Base-by-base conservation (phyloP, 2,329 filamentous ascomycete species). In the Torrubiella hemipterigena region DNA sequence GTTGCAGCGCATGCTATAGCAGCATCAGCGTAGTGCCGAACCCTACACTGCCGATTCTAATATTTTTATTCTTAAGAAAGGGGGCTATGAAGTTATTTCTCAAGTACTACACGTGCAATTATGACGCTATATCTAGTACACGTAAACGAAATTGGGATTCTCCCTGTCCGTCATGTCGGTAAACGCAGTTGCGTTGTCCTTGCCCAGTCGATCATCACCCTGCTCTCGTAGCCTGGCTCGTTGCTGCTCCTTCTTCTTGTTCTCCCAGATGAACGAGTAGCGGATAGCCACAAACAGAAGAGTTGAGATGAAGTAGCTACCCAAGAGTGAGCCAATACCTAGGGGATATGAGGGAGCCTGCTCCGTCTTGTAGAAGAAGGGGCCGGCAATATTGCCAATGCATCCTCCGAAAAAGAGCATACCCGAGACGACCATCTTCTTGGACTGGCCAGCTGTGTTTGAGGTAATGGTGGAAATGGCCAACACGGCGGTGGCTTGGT, bases 361-460 rank as follows among this genome's bases (percentile, higher is more conserved):
- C n/a, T 58, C 44, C 0, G 61, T 51, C 30, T 65, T 65, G 49
- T 75, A 78, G 52, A 77, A 77, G 49, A 77, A 76, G 0, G 74
- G 74, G 0, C 72, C 67, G 4, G 61, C 64, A 25, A 77, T 73
- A 42, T 77, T 77, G 5, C 72, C 73, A 2, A 67, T 60, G 42
- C 70, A 75, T 34, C 69, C 69, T 1, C 69, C 70, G 8, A 77
- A 55, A 52, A 73, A 76, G 3, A 75, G 57, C 34, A 73, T 63
- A 2, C 67, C 71, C 15, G 73, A 74, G n/a, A 71, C 72, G 17
- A 76, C 66, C 27, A 77, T 70, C 45, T 78, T 75, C 46, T 77
- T 77, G 2, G 70, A 73, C 38, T 74, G 69, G 0, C 71, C 71
- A 1, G 56, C 61, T 0, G 59, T 62, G 40, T 70, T 69, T 22